phyloP scores from a whole-genome alignment of 805 yeast genomes.

The Saturnispora sanitii region DNA sequence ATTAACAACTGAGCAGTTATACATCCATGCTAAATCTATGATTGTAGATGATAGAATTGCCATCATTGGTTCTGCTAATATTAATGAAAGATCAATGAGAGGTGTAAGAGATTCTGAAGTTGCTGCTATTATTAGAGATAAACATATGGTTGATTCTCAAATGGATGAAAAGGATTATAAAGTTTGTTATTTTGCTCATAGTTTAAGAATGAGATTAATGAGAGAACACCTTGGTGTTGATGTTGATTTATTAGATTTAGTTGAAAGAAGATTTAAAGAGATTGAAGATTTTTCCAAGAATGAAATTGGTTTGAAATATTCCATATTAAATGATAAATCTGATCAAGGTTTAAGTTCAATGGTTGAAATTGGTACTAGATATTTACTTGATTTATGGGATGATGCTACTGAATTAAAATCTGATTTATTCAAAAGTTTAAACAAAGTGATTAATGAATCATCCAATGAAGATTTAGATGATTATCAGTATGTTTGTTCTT shows the following conservation, averaged over 20 bases:
- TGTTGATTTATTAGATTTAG: constrained; percentile 73
- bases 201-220: constrained; percentile 84
- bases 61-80: constrained; percentile 93
- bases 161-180: constrained; percentile 78
- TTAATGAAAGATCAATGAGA: constrained; percentile 92
- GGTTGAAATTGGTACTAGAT: constrained; percentile 68
- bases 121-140: constrained; percentile 81
- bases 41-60: constrained; percentile 90
- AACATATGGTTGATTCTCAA: constrained; percentile 51
- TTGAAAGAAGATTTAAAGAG: constrained; percentile 58
- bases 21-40: constrained; percentile 87
- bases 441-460: constrained; percentile 14
- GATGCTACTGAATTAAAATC: constrained; percentile 17
- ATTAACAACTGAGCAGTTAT: constrained; percentile 81
- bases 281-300: constrained; percentile 39
- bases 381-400: constrained; percentile 38
- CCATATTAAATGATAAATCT: constrained; percentile 29
- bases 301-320: constrained; percentile 33
- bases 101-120: constrained; percentile 93
- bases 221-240: constrained; percentile 94
- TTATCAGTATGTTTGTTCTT: constrained; percentile 37
- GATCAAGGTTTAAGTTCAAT: constrained; percentile 46
- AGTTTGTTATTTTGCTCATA: constrained; percentile 85
- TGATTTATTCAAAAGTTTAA: constrained; percentile 16
- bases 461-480: constrained; percentile 20